Percentiles rank a stretch among this genome's conserved stretches.
These are phyloP conservation scores for Trichocomaceae sp. DNA, from an alignment of 2,329 filamentous ascomycete genomes.

Conservation along the genomic window DNA sequence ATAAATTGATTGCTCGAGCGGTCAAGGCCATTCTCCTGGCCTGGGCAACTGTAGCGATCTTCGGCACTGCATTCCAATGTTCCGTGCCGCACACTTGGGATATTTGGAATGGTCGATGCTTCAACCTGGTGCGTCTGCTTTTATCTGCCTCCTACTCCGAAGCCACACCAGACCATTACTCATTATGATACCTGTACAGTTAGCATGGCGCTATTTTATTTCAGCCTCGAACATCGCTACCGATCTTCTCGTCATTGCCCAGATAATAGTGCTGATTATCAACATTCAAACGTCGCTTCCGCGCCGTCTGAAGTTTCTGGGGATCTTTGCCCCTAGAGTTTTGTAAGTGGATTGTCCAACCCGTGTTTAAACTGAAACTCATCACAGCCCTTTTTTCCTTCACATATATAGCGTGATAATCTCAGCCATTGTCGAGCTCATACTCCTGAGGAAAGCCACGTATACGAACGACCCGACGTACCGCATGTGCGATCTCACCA, in stretches of 20 bases:
- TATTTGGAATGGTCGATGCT: conserved; percentile 16
- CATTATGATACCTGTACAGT: conserved; percentile 9
- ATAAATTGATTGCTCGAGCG: conserved; percentile 15
- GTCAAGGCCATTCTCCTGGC: conserved; percentile 14
- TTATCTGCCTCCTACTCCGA: neutral
- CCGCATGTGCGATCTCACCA: conserved; percentile 17
- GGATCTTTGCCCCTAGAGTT: conserved; percentile 19
- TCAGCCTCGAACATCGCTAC: conserved; percentile 19
- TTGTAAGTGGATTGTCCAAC: conserved; percentile 14
- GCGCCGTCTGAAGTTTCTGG: conserved; percentile 17
- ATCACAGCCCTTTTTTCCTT: neutral
- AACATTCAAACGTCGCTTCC: conserved; percentile 18
- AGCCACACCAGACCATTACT: neutral
- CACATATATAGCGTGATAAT: conserved; percentile 14
- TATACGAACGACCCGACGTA: conserved; percentile 14
- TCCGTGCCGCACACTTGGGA: conserved; percentile 17
- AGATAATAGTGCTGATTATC: conserved; percentile 18
- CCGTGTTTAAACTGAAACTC: neutral
- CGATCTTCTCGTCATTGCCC: conserved; percentile 18
- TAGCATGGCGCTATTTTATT: conserved; percentile 18
- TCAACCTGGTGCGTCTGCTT: conserved; percentile 16
- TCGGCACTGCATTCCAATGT: conserved; percentile 19
- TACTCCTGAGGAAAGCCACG: conserved; percentile 11
- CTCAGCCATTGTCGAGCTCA: conserved; percentile 15
- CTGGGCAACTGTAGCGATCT: conserved; percentile 14